phyloP scores from a whole-genome alignment of 257 asterid species.

The Primulina huaijiensis region DNA sequence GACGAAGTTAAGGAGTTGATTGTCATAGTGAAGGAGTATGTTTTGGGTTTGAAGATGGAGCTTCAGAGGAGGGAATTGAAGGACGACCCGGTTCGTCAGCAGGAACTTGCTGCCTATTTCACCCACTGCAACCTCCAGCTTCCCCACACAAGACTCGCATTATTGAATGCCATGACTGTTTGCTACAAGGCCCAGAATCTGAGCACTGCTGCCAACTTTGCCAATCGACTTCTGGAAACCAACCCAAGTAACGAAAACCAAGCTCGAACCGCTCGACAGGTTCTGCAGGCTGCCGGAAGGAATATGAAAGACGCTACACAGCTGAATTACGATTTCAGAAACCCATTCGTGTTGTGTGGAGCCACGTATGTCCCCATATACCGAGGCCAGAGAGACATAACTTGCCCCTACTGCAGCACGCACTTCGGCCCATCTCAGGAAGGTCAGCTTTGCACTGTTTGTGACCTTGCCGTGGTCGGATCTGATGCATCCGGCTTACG shows the following conservation, averaged over 20 bases:
- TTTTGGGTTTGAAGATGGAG: constrained; percentile 74
- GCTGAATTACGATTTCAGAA: constrained; percentile 79
- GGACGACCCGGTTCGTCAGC: constrained; percentile 73
- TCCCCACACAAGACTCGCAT: constrained; percentile 75
- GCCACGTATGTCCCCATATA: constrained; percentile 81
- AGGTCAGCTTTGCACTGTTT: constrained; percentile 69
- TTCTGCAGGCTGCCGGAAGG: constrained; percentile 72
- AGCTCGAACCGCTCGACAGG: constrained; percentile 58
- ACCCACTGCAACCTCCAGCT: constrained; percentile 77
- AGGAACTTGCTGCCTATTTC: constrained; percentile 89
- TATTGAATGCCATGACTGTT: constrained; percentile 58
- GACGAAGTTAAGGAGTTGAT: constrained; percentile 81
- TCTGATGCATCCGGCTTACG: constrained; percentile 84
- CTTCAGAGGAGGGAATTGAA: constrained; percentile 68
- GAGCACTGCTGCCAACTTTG: constrained; percentile 75
- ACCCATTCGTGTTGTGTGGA: constrained; percentile 85
- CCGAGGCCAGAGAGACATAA: constrained; percentile 72
- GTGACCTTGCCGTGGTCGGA: constrained; percentile 72
- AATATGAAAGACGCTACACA: constrained; percentile 63
- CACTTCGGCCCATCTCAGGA: constrained; percentile 62
- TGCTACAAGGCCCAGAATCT: constrained; percentile 60
- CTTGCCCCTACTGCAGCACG: constrained; percentile 73
- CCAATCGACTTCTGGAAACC: constrained; percentile 69
- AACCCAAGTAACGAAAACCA: constrained; percentile 67
- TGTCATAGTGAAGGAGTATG: constrained; percentile 64